A percentile compares a stretch with the other conserved stretches of the same genome.
Evolutionary conservation across 805 yeast species (phyloP).

Genomic region (Zygosaccharomyces pseudorouxii): DNA sequence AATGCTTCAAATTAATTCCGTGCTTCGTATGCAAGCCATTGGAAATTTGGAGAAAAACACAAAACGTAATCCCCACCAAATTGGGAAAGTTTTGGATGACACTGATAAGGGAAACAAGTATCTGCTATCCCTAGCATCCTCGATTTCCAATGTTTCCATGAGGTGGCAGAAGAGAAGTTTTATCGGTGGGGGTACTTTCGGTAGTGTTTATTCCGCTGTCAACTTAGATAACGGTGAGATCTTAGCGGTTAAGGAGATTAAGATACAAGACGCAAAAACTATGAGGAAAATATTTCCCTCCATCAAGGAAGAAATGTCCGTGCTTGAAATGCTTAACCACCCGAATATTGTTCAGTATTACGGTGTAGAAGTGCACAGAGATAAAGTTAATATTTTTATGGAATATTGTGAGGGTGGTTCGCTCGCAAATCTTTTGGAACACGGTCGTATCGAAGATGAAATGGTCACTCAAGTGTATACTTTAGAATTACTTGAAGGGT

Average conservation of each 20-base stretch:
- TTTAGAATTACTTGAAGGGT: conserved; percentile 88
- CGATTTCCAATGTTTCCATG: conserved; percentile 82
- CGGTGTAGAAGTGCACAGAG: conserved; percentile 97
- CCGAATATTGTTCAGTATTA: conserved; percentile 95
- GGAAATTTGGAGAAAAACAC: conserved; percentile 53
- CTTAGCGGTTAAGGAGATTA: conserved; percentile 94
- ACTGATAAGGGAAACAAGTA: conserved; percentile 83
- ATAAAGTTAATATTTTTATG: conserved; percentile 92
- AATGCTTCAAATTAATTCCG: conserved; percentile 53
- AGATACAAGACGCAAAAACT: conserved; percentile 82
- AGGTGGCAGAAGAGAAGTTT: conserved; percentile 96
- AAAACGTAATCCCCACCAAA: conserved; percentile 43
- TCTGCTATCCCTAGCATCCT: conserved; percentile 78
- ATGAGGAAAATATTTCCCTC: conserved; percentile 80
- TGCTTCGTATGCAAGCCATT: conserved; percentile 64
- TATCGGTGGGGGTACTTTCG: conserved; percentile 95
- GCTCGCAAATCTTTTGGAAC: conserved; percentile 73
- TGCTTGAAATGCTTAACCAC: conserved; percentile 88
- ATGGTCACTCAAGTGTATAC: conserved; percentile 86
- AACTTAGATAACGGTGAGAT: conserved; percentile 93
- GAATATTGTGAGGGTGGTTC: conserved; percentile 97
- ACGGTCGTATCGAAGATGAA: conserved; percentile 94
- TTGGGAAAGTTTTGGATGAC: conserved; percentile 88
- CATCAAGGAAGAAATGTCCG: conserved; percentile 95
- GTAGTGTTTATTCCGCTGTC: conserved; percentile 86